Evolutionary conservation across 352 stramenopile species (phyloP), one percentile per base, ranked within the genome.

Genomic region (Phytopythium sindhum): DNA sequence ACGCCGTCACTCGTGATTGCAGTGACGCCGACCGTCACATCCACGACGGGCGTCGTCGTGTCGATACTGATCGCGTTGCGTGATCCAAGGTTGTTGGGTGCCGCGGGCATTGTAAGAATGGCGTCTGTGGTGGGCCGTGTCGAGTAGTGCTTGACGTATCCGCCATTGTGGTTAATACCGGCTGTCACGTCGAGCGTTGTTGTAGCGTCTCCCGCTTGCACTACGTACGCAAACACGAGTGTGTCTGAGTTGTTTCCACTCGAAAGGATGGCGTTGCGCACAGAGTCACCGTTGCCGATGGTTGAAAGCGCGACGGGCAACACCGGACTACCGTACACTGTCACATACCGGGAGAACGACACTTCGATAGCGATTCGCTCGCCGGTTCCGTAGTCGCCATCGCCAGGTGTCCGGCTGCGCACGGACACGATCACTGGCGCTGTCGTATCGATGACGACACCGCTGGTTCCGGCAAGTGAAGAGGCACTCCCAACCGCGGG

Each of bases 61-160:
- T 92, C 82, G 52, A 95, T 89, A 4, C 63, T 59, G 31, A 95
- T 87, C 1, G 59, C 68, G 55, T 90, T 91, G n/a, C 67, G 60
- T 4, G 44, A 78, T 10, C 67, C 77, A 21, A 95, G 76, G 50
- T 85, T 91, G 1, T 65, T 67, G 0, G 77, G 70, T 1, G 76
- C 70, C 7, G 61, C 60, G 4, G 68, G 62, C 76, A 95, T 92
- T 15, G 72, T 71, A 2, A 80, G 21, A 31, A 74, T 33, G 0
- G 72, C 80, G 54, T 90, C 78, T 1, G 81, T 91, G 0, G 81
- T 95, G 11, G 85, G 84, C 0, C 79, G 72, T 2, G 83, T 87
- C 2, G 80, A 90, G 28, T 78, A 80, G 53, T 86, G 81, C 57
- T 92, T 91, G 44, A 95, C 83, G 42, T 81, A 89, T 15, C 76